Conservation (phyloP, 2,329 filamentous ascomycete genomes). For the Sphaerulina vaccinii region DNA sequence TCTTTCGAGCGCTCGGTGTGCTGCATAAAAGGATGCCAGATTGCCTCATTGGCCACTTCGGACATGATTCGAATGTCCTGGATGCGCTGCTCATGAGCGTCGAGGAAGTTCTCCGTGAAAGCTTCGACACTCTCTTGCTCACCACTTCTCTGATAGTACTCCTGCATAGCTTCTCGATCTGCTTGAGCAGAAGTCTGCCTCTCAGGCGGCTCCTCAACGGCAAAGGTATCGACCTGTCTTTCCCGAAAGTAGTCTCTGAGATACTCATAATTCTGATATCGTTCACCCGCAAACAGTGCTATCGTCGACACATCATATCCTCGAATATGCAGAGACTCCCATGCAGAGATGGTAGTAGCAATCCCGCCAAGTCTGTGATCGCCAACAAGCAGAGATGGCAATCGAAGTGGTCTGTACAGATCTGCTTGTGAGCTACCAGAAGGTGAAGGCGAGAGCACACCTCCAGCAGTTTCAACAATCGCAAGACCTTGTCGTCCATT, state of each 20-base stretch:
- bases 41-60: conserved; percentile 58
- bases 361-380: conserved; percentile 78
- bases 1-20: conserved; percentile 62
- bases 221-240: conserved; percentile 57
- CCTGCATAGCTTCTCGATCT: conserved; percentile 58
- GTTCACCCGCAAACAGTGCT: conserved; percentile 64
- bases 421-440: conserved; percentile 76
- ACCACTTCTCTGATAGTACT: conserved; percentile 61
- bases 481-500: conserved; percentile 54
- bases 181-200: conserved; percentile 41
- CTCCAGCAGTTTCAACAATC: conserved; percentile 78
- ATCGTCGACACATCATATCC: conserved; percentile 74
- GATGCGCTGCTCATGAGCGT: conserved; percentile 58
- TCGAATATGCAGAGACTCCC: conserved; percentile 72
- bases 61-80: conserved; percentile 61
- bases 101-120: conserved; percentile 54
- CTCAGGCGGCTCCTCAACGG: conserved; percentile 60
- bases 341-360: conserved; percentile 74
- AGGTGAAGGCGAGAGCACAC: conserved; percentile 75
- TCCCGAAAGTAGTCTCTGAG: conserved; percentile 65
- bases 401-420: conserved; percentile 69
- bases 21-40: conserved; percentile 89
- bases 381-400: conserved; percentile 71
- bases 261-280: conserved; percentile 68
- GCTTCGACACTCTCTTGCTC: conserved; percentile 42